A percentile compares a stretch with the other conserved stretches of the same genome.
Evolutionary conservation across 106 monocot species (phyloP).

Genomic region (Cymbidium sinense): DNA sequence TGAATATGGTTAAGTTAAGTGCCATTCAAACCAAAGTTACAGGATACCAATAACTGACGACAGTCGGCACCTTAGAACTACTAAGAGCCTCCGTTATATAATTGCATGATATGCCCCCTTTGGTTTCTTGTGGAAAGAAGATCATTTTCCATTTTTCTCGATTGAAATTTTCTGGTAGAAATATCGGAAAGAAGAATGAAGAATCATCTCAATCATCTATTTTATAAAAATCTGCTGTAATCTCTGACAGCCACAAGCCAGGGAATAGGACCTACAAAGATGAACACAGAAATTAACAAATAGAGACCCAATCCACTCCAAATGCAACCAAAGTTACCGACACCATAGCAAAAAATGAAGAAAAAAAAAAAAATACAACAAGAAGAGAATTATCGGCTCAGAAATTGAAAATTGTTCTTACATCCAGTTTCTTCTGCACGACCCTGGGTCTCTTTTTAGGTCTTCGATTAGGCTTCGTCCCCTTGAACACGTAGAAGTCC

Average conservation of each 20-base stretch:
- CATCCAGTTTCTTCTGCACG: constrained; percentile 41
- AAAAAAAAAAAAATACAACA: too few species aligned
- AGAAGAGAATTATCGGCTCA: neutral
- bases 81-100: neutral
- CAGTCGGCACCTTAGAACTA: neutral
- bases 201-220: constrained; percentile 6
- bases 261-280: constrained; percentile 17
- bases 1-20: neutral
- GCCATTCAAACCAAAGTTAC: neutral
- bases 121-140: neutral
- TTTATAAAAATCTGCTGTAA: constrained; percentile 12
- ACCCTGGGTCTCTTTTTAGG: constrained; percentile 37
- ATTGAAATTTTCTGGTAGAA: neutral
- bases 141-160: neutral
- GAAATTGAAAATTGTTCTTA: constrained; percentile 2
- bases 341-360: neutral
- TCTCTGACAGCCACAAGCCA: constrained; percentile 14
- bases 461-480: constrained; percentile 23
- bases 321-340: neutral
- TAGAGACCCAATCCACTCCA: neutral
- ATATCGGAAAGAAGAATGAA: neutral
- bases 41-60: neutral
- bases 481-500: constrained; percentile 35
- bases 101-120: neutral
- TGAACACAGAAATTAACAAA: neutral